Base-by-base conservation (phyloP, 495 filamentous ascomycete species). In the Aspergillus mulundensis region DNA sequence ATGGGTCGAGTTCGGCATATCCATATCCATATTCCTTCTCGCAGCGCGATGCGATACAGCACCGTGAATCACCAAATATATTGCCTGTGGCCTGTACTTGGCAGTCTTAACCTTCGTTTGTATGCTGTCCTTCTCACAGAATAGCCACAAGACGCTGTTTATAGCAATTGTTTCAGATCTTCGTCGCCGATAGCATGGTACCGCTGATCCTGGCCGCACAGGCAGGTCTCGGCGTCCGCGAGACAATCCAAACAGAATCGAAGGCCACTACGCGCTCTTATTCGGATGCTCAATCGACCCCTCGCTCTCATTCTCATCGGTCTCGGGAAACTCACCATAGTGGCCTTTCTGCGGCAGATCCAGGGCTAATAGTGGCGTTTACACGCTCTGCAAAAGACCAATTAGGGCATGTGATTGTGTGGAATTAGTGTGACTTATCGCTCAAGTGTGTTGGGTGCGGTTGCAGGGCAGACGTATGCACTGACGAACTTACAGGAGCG, bases 341-440 rank as follows among this genome's bases (percentile, higher is more conserved):
- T 49, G 0, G 20, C 39, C 19, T 57, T 57, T 19, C 40, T 57
- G 1, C 12, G 30, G n/a, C 55, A 51, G 8, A 57, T 51, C n/a
- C 38, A 57, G 15, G 8, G 25, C 25, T 28, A 8, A 28, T 28
- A 4, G 25, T 28, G 25, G 25, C 6, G 7, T 36, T 36, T 36
- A 12, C 12, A 36, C 34, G 5, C 34, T 12, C 12, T 14, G 34
- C 1, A 16, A 40, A 40, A 53, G 56, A 53, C 20, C 34, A 30
- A 21, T 20, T 53, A 15, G 49, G 19, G 15, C 24, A 46, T 12
- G 56, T 48, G 1, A 53, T 58, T 20, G 42, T 53, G 7, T 58
- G 49, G 55, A 58, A 58, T 20, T 38, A 58, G 55, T 52, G 44
- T n/a, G n/a, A n/a, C n/a, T n/a, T n/a, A n/a, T n/a, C n/a, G n/a